Evolutionary conservation across 306 rosid species (phyloP).

Genomic region (Elaeagnus macrophylla): DNA sequence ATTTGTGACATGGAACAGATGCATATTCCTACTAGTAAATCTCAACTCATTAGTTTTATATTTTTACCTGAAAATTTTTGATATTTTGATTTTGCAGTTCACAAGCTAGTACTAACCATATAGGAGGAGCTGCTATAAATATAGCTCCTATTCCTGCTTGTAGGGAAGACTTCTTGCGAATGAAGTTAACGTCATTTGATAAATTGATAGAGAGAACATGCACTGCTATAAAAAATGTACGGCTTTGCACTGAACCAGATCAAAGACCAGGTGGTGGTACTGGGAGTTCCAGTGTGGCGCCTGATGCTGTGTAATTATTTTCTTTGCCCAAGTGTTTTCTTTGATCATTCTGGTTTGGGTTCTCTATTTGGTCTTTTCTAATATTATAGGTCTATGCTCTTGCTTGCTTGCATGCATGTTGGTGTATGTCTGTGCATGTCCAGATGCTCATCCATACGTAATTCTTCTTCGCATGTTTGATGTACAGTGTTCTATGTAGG

Average conservation of each 20-base stretch:
- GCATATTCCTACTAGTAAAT: no score
- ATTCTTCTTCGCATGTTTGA: no score
- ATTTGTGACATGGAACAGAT: no score
- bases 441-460: no score
- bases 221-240: conserved; percentile 64
- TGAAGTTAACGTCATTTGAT: conserved; percentile 85
- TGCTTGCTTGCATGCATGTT: no score
- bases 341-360: conserved; percentile 7
- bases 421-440: no score
- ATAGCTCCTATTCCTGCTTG: conserved; percentile 82
- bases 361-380: not conserved
- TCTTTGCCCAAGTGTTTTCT: conserved; percentile 15
- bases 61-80: not conserved
- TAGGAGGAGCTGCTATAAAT: conserved; percentile 34
- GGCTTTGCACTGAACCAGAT: conserved; percentile 77
- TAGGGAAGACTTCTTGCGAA: conserved; percentile 67
- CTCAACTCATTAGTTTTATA: not conserved
- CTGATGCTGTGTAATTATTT: conserved; percentile 79
- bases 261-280: conserved; percentile 58
- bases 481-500: no score
- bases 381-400: no score
- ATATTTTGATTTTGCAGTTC: conserved; percentile 37
- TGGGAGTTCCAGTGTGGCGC: conserved; percentile 74
- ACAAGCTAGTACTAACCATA: conserved; percentile 24
- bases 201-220: conserved; percentile 81